phyloP scores from a whole-genome alignment of 495 filamentous ascomycete species.

The Hypoxylon fragiforme region DNA sequence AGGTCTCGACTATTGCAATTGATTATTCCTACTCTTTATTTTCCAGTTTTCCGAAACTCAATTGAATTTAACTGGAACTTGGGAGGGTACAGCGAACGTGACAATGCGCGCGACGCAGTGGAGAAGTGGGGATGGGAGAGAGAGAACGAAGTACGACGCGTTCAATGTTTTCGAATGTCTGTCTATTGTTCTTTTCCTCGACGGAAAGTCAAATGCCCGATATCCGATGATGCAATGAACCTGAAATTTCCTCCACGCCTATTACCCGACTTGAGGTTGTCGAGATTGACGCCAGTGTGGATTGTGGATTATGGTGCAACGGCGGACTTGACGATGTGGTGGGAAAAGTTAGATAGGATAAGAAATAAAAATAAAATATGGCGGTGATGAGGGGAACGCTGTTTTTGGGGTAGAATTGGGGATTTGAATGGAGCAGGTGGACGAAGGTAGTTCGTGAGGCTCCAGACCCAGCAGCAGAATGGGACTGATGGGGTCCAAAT shows the following conservation, averaged over 20 bases:
- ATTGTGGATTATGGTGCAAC: slow-evolving; percentile 28
- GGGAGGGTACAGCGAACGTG: too few species aligned
- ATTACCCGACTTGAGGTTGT: slow-evolving; percentile 35
- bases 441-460: slow-evolving; percentile 41
- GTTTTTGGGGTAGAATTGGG: slow-evolving; percentile 44
- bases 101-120: slow-evolving; percentile 16
- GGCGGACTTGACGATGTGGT: slow-evolving; percentile 29
- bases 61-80: too few species aligned
- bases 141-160: slow-evolving; percentile 23
- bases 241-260: slow-evolving; percentile 39
- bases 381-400: slow-evolving; percentile 37
- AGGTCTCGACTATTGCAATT: slow-evolving; percentile 26
- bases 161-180: not conserved
- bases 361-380: slow-evolving; percentile 13
- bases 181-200: not conserved
- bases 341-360: slow-evolving; percentile 11
- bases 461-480: slow-evolving; percentile 41
- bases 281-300: slow-evolving; percentile 36
- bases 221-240: slow-evolving; percentile 17
- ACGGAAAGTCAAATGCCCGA: slow-evolving; percentile 17
- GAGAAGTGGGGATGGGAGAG: slow-evolving; percentile 7
- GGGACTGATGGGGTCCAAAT: slow-evolving; percentile 56
- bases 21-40: slow-evolving; percentile 13
- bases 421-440: slow-evolving; percentile 37
- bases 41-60: not conserved